Conservation (phyloP, 805 yeast species). For the Huiozyma sinensis region DNA sequence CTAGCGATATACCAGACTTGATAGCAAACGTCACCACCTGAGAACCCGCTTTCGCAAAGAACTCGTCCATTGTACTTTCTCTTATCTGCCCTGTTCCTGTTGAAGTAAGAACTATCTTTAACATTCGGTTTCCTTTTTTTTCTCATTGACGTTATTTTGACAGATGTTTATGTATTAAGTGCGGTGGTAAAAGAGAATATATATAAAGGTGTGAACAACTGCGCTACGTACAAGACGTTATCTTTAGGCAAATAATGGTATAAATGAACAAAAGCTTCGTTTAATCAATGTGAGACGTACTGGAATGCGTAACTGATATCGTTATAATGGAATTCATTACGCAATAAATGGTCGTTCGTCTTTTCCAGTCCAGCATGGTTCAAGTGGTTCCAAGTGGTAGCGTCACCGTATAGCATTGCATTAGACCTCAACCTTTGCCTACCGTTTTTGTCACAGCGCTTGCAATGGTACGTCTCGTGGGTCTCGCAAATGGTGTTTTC, state of each 20-base stretch:
- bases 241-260: no score
- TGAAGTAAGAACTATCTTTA: no score
- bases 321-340: constrained; percentile 57
- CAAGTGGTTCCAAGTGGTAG: constrained; percentile 95
- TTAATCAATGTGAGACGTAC: constrained; percentile 63
- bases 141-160: neutral
- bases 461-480: constrained; percentile 84
- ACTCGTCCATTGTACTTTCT: constrained; percentile 29
- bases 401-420: constrained; percentile 94
- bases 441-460: constrained; percentile 52
- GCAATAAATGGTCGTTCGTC: constrained; percentile 69
- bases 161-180: neutral
- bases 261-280: neutral
- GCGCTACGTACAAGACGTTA: no score
- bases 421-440: constrained; percentile 55
- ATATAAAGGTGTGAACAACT: neutral
- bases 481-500: constrained; percentile 72
- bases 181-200: neutral
- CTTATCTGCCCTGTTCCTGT: no score
- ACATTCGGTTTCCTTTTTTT: neutral
- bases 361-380: constrained; percentile 46
- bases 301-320: constrained; percentile 85
- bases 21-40: constrained; percentile 76
- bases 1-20: constrained; percentile 63
- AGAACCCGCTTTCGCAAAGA: constrained; percentile 48